Base-by-base conservation (phyloP, 805 yeast genomes). In the Yarrowia yakushimensis region DNA sequence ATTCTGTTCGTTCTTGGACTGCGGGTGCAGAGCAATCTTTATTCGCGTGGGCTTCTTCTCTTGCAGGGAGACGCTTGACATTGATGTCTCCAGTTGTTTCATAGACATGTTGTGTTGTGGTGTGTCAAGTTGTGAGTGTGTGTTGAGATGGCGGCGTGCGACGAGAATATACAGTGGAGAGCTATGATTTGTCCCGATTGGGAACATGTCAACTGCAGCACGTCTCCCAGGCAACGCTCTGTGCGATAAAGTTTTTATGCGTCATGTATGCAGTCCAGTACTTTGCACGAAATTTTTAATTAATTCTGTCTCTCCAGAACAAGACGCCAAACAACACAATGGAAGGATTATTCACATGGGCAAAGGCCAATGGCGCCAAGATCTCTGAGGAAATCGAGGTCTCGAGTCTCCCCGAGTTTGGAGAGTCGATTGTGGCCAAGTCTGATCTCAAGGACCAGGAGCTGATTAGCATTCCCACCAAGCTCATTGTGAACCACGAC, bases 21-120 rank as follows among this genome's bases (percentile, higher is more conserved):
- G 61, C 3, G 61, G 61, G n/a, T 55, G 61, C 13, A 55, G 61
- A 5, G 61, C 61, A 28, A 55, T 39, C 39, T 55, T 55, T 43
- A 55, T 55, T 20, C 39, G 48, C 4, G 61, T 27, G 18, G 61
- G 61, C 37, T 55, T 55, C 39, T 55, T 55, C 43, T 68, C 70
- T 36, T 63, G 66, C 18, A 68, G 48, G 11, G 69, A 66, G 20
- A 66, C 65, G 36, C 62, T 63, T 28, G 70, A 65, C 62, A 68
- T 27, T 34, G 63, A 45, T 17, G 65, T 46, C 60, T 68, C 70
- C 42, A 68, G 48, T n/a, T 65, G 57, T 22, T 67, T 64, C 48
- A 67, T 60, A 3, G 66, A 37, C 66, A 62, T 65, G 17, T 4
- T 45, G 62, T 33, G 62, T 18, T 13, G 57, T 48, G 22, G 27